Conservation (phyloP, 2,329 filamentous ascomycete species). For the Pseudomassariella vexata region DNA sequence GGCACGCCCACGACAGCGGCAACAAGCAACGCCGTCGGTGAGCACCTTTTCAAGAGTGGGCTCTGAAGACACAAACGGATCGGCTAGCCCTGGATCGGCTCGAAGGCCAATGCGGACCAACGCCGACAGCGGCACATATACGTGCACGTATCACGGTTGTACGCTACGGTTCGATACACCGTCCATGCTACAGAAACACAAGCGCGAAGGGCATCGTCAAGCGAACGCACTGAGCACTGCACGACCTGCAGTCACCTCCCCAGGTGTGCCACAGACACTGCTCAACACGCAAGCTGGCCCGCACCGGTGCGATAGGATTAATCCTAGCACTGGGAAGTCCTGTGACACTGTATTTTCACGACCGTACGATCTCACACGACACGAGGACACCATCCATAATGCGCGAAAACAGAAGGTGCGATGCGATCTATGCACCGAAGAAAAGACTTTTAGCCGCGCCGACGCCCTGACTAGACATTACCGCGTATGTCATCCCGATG, state of each 20-base stretch:
- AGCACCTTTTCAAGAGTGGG: slow-evolving; percentile 34
- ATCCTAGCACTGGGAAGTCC: slow-evolving; percentile 89
- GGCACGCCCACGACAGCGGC: slow-evolving; percentile 27
- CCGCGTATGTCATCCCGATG: slow-evolving; percentile 86
- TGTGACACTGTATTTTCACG: slow-evolving; percentile 93
- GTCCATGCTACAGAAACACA: slow-evolving; percentile 85
- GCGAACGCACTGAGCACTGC: slow-evolving; percentile 46
- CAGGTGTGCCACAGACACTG: slow-evolving; percentile 43
- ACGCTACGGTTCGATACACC: slow-evolving; percentile 83
- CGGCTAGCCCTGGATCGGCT: slow-evolving; percentile 26
- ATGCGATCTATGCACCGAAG: slow-evolving; percentile 87
- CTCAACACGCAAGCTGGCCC: slow-evolving; percentile 88
- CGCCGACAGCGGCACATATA: slow-evolving; percentile 85
- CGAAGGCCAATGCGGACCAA: slow-evolving; percentile 55
- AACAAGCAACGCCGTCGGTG: slow-evolving; percentile 29
- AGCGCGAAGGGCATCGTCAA: slow-evolving; percentile 84
- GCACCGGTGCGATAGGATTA: slow-evolving; percentile 87
- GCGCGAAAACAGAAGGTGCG: slow-evolving; percentile 89
- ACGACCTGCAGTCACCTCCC: slow-evolving; percentile 17
- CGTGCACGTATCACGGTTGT: slow-evolving; percentile 92
- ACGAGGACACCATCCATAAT: slow-evolving; percentile 98
- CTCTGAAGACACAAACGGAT: slow-evolving; percentile 34
- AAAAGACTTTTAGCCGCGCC: slow-evolving; percentile 94
- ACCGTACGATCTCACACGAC: slow-evolving; percentile 91
- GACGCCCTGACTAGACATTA: slow-evolving; percentile 94